phyloP scores from a whole-genome alignment of 1,284 basidiomycete genomes.

The Porodaedalea pini region DNA sequence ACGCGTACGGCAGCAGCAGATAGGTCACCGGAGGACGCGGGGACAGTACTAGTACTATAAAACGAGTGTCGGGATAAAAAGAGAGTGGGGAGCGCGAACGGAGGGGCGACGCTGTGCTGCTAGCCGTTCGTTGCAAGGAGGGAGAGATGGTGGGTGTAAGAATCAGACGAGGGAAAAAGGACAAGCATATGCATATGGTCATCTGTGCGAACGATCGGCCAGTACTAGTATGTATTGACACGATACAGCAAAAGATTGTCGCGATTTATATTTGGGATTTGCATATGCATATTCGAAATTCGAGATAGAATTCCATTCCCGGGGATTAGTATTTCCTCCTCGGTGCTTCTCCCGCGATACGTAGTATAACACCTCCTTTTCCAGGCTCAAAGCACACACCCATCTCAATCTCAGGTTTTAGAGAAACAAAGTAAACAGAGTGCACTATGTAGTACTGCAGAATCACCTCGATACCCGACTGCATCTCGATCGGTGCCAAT shows the following conservation, averaged over 20 bases:
- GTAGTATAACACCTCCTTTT: neutral
- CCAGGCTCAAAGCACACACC: neutral
- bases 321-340: no score
- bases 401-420: neutral
- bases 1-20: no score
- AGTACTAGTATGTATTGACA: neutral
- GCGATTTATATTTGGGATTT: neutral
- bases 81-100: neutral
- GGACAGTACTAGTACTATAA: no score
- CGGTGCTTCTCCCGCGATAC: slow-evolving; percentile 1
- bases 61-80: neutral
- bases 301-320: no score
- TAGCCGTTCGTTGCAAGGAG: neutral
- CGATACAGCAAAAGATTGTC: slow-evolving; percentile 3
- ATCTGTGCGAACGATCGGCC: neutral
- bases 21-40: no score
- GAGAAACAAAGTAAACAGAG: no score
- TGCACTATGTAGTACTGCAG: no score
- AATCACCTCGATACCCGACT: neutral
- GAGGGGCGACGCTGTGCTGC: neutral
- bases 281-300: no score
- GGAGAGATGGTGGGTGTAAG: no score
- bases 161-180: neutral
- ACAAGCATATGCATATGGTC: neutral
- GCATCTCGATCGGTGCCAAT: neutral